Evolutionary conservation across 148 eudicot species (phyloP).

Genomic region (Rhododendron ovatum): DNA sequence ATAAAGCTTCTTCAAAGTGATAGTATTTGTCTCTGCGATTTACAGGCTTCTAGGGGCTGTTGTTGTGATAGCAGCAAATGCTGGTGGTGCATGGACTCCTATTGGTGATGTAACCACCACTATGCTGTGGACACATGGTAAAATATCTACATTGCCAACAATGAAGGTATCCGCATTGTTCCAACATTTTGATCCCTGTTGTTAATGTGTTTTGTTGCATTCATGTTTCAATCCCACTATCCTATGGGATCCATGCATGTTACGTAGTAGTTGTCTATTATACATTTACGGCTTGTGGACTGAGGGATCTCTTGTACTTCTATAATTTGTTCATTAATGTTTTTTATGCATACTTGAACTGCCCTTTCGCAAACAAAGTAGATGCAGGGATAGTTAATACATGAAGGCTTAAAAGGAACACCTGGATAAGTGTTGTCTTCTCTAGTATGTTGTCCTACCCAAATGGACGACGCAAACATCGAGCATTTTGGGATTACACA

Average conservation of each 20-base stretch:
- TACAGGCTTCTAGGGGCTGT: constrained; percentile 95
- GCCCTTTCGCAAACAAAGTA: background rate
- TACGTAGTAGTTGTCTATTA: background rate
- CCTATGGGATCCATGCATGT: background rate
- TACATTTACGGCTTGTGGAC: background rate
- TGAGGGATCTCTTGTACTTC: background rate
- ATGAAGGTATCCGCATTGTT: constrained; percentile 60
- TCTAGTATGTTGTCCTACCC: background rate
- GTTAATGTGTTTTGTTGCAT: background rate
- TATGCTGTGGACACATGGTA: constrained; percentile 99
- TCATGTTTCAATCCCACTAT: background rate
- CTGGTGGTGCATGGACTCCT: constrained; percentile 99
- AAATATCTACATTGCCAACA: constrained; percentile 84
- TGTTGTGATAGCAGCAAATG: constrained; percentile 94
- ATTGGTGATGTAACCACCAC: constrained; percentile 98
- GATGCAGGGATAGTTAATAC: background rate
- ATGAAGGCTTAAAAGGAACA: background rate
- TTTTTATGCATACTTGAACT: background rate
- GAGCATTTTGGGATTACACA: background rate
- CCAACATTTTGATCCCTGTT: background rate
- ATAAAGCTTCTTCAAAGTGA: constrained; percentile 8
- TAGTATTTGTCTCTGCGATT: constrained; percentile 5
- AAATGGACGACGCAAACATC: background rate
- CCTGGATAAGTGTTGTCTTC: background rate
- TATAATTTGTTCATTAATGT: background rate